Evolutionary conservation across 441 rosid species (phyloP).

Genomic region (Syzygium syzygioides): DNA sequence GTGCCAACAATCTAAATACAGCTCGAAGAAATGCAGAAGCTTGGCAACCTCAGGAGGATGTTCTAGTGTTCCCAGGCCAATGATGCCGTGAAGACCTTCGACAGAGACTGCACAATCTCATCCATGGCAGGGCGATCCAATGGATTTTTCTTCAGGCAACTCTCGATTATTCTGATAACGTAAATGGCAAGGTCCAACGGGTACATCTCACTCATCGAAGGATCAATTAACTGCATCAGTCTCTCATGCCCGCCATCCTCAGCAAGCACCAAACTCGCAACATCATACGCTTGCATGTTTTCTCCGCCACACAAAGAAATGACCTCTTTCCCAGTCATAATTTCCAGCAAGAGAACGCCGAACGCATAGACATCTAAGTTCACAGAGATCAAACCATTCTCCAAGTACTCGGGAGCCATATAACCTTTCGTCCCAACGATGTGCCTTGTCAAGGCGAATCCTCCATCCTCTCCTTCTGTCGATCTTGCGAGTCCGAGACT

Average conservation of each 20-base stretch:
- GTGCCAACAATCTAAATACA: not conserved
- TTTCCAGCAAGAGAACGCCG: conserved; percentile 64
- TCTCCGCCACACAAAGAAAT: conserved; percentile 27
- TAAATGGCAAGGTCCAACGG: conserved; percentile 30
- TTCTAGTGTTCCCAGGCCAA: conserved; percentile 28
- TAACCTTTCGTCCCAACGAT: conserved; percentile 76
- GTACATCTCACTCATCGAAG: conserved; percentile 29
- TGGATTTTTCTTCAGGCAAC: conserved; percentile 54
- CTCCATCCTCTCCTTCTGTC: conserved; percentile 33
- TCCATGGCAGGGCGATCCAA: conserved; percentile 64
- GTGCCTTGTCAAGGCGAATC: conserved; percentile 59
- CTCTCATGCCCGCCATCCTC: conserved; percentile 25
- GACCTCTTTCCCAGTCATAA: conserved; percentile 52
- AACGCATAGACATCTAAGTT: conserved; percentile 78
- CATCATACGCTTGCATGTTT: conserved; percentile 21
- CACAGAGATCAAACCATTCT: conserved; percentile 63
- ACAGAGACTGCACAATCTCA: conserved; percentile 41
- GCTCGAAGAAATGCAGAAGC: not conserved
- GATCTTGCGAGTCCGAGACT: conserved; percentile 62
- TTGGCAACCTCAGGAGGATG: not conserved
- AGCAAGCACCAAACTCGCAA: conserved; percentile 6
- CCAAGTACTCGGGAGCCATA: conserved; percentile 81
- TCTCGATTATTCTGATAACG: conserved; percentile 32
- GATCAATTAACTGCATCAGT: conserved; percentile 27
- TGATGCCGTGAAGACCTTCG: conserved; percentile 39